These are phyloP conservation scores for Exsudoporus frostii DNA, from an alignment of 768 basidiomycete species.

Conservation along the genomic window DNA sequence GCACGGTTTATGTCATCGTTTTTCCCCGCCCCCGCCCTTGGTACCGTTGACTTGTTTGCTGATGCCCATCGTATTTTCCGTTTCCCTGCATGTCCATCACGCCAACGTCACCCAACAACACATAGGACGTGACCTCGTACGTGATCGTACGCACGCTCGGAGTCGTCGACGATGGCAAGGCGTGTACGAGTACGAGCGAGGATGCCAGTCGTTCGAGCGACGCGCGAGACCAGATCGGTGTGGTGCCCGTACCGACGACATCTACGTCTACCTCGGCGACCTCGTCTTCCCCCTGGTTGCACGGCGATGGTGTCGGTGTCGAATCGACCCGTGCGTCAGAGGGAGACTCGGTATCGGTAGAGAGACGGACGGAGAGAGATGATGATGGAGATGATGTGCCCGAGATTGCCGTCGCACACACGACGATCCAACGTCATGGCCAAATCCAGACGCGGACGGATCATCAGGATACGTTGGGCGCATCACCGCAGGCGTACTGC, in stretches of 20 bases:
- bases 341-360: not conserved
- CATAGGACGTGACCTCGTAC: conserved; percentile 76
- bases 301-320: not conserved
- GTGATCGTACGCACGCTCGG: conserved; percentile 81
- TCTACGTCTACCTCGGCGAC: not conserved
- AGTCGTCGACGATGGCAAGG: conserved; percentile 69
- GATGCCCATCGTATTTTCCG: not conserved
- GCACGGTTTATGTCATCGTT: not conserved
- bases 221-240: not conserved
- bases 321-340: conserved; percentile 7
- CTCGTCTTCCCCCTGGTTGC: not conserved
- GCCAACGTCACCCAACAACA: conserved; percentile 4
- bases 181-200: conserved; percentile 64
- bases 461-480: not conserved
- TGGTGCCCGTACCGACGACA: not conserved
- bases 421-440: not conserved
- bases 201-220: not conserved
- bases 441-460: not conserved
- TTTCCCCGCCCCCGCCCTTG: not conserved
- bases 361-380: not conserved
- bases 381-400: not conserved
- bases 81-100: not conserved
- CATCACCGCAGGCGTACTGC: conserved; percentile 44
- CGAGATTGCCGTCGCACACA: not conserved
- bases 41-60: conserved; percentile 11